Evolutionary conservation across 2,329 filamentous ascomycete genomes (phyloP).

Genomic region (Calonectria ilicicola): DNA sequence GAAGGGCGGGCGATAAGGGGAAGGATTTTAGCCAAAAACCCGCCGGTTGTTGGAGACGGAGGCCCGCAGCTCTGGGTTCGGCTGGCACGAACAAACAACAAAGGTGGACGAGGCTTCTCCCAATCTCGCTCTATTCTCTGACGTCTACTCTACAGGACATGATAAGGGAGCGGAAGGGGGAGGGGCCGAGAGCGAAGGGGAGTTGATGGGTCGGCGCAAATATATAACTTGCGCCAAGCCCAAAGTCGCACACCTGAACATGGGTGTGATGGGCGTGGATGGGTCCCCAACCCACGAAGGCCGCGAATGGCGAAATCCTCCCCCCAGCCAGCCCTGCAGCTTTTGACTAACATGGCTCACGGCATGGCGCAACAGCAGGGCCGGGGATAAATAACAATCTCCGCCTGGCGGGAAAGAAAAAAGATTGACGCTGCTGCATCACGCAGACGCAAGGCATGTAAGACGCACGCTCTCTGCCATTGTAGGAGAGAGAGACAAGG

Average conservation of each 20-base stretch:
- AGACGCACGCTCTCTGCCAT: background rate
- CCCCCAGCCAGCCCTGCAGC: background rate
- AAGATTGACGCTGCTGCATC: background rate
- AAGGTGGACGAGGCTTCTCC: background rate
- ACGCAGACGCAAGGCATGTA: background rate
- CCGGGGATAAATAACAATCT: background rate
- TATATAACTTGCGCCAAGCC: conserved; percentile 11
- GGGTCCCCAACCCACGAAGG: conserved; percentile 1
- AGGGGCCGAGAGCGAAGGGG: background rate
- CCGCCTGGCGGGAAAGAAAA: background rate
- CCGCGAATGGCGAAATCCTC: conserved; percentile 4
- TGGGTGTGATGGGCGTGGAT: background rate
- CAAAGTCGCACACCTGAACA: background rate
- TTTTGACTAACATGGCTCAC: background rate
- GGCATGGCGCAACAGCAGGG: too few relatives aligned
- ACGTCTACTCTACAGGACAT: background rate
- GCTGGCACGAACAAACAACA: background rate
- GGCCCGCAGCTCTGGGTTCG: background rate
- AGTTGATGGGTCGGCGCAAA: background rate
- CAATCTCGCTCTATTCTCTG: background rate
- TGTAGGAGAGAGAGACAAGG: background rate
- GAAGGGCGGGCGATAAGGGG: background rate
- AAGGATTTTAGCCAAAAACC: background rate
- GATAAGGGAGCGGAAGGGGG: background rate
- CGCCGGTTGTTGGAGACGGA: background rate